These are phyloP conservation scores for Nemania abortiva DNA, from an alignment of 2,329 filamentous ascomycete species.

Conservation along the genomic window DNA sequence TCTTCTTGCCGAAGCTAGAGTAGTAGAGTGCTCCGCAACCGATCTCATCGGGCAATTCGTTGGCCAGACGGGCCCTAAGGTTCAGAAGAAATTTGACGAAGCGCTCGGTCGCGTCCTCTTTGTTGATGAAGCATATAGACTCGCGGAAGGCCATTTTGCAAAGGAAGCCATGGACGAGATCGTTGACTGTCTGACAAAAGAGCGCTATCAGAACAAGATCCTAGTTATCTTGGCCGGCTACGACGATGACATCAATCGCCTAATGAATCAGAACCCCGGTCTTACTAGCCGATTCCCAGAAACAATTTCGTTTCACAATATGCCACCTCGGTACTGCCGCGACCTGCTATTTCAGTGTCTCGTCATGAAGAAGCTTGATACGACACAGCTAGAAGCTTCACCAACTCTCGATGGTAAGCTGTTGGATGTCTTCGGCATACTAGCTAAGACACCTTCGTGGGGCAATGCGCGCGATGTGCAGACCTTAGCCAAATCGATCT, in stretches of 20 bases:
- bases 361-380: conserved; percentile 47
- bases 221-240: conserved; percentile 79
- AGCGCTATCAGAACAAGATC: conserved; percentile 68
- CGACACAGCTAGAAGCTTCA: conserved; percentile 10
- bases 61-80: conserved; percentile 56
- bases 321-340: conserved; percentile 21
- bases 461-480: conserved; percentile 73
- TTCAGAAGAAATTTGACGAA: conserved; percentile 28
- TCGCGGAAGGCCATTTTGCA: conserved; percentile 68
- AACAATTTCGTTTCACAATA: conserved; percentile 12
- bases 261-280: conserved; percentile 72
- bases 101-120: conserved; percentile 31
- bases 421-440: conserved; percentile 54
- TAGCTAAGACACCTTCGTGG: conserved; percentile 59
- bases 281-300: conserved; percentile 74
- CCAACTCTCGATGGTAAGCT: background rate
- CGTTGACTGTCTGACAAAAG: conserved; percentile 65
- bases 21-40: conserved; percentile 75
- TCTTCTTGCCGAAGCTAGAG: conserved; percentile 70
- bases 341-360: conserved; percentile 24
- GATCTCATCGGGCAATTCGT: conserved; percentile 77
- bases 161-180: conserved; percentile 67
- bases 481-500: conserved; percentile 64
- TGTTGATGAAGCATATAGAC: conserved; percentile 69
- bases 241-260: conserved; percentile 71